Percentiles rank a stretch among this genome's conserved stretches.
Conservation (phyloP, 306 rosid species). For the Adenanthera pavonina region DNA sequence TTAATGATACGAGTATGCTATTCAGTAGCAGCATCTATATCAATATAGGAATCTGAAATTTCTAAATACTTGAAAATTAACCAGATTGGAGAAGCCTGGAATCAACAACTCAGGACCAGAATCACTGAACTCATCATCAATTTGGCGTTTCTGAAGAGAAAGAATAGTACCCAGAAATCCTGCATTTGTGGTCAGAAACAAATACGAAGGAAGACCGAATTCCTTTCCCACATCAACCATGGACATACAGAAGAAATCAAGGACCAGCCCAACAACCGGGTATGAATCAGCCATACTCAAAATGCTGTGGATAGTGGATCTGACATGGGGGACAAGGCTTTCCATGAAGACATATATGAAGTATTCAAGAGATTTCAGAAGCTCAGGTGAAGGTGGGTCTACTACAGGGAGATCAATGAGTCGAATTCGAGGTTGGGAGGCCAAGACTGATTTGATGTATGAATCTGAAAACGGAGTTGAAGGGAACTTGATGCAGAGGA, state of each 20-base stretch:
- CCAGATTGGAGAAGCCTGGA: slow-evolving; percentile 50
- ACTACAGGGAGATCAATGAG: slow-evolving; percentile 56
- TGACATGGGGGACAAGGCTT: slow-evolving; percentile 44
- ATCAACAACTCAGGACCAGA: slow-evolving; percentile 46
- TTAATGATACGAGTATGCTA: not conserved
- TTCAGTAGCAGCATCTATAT: not conserved
- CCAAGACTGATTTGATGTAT: slow-evolving; percentile 43
- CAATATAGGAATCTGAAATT: not conserved
- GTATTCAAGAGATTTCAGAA: slow-evolving; percentile 33
- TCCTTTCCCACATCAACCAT: slow-evolving; percentile 60
- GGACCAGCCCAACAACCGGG: slow-evolving; percentile 46
- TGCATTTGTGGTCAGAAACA: slow-evolving; percentile 51
- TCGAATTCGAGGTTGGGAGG: slow-evolving; percentile 49
- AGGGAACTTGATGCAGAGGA: slow-evolving; percentile 50
- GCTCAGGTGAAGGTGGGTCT: slow-evolving; percentile 46
- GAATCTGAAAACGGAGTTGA: slow-evolving; percentile 38
- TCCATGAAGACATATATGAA: slow-evolving; percentile 40
- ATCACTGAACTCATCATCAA: slow-evolving; percentile 38
- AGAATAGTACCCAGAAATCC: slow-evolving; percentile 49
- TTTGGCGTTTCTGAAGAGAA: slow-evolving; percentile 40
- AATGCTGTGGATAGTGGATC: slow-evolving; percentile 35
- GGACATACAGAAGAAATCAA: slow-evolving; percentile 57
- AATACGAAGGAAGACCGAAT: slow-evolving; percentile 54
- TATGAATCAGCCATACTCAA: slow-evolving; percentile 34
- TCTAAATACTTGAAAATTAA: not conserved